Base-by-base conservation (phyloP, 257 asterid species). In the Anisodus tanguticus region DNA sequence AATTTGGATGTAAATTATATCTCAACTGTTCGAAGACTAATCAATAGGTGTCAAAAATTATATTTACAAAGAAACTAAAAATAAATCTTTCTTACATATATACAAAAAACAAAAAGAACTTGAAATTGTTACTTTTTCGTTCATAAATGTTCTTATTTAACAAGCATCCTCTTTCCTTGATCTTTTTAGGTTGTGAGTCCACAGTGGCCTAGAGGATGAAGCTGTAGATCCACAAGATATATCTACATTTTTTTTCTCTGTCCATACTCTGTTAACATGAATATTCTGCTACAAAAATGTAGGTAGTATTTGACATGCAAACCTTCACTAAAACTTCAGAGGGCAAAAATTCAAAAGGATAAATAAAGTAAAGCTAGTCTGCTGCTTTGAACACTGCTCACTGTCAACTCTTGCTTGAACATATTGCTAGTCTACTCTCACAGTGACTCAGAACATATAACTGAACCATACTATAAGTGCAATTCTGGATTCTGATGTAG, bases 161-260 rank as follows among this genome's bases (percentile, higher is more conserved):
- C 19, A 8, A 22, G 76, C 16, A 9, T 80, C 11, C 8, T 51
- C 22, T 74, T 31, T 26, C 13, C 39, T 47, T 26, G 2, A 22
- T 22, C 8, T 51, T 53, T 58, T 89, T 92, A 95, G 98, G 97
- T 95, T 80, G 98, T 92, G 86, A 95, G 98, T 88, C 98, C 98
- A 82, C 98, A 95, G 70, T 95, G 98, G 98, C 98, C 98, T 35
- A 89, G 86, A 82, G 95, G 86, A 70, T 93, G 92, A 91, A 66
- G 76, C 45, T 59, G 68, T 69, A 41, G 45, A 51, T 51, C 43
- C 12, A n/a, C 49, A 43, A 13, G 17, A 62, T 81, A 62, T 45
- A 47, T 39, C 1, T 3, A 67, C 66, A 8, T 63, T 47, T 51
- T 62, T 74, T 74, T 49, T 5, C 39, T 74, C 22, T 51, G 43